A percentile compares a stretch with the other conserved stretches of the same genome.
These are phyloP conservation scores for Dothistroma septosporum DNA, from an alignment of 2,329 filamentous ascomycete genomes.

Conservation along the genomic window DNA sequence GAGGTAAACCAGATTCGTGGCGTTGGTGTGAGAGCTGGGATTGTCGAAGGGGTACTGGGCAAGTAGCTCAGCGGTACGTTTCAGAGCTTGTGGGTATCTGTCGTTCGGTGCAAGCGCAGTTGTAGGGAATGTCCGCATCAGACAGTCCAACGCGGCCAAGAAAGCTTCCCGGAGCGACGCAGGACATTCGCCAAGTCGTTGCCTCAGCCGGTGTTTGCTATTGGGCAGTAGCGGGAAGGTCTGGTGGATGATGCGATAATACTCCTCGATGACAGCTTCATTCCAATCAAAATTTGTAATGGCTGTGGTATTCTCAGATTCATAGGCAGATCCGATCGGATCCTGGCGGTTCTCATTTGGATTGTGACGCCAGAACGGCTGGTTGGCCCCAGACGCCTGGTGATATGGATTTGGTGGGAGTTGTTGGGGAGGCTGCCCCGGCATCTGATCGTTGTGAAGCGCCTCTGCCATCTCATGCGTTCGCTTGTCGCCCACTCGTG, in stretches of 20 bases:
- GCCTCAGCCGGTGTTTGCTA: constrained; percentile 53
- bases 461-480: constrained; percentile 29
- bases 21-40: constrained; percentile 37
- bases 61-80: constrained; percentile 43
- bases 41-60: constrained; percentile 45
- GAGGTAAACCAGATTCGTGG: constrained; percentile 54
- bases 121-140: constrained; percentile 53
- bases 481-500: constrained; percentile 32
- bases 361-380: constrained; percentile 24
- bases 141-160: constrained; percentile 57
- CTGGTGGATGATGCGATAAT: constrained; percentile 62
- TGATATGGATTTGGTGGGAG: constrained; percentile 13
- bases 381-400: constrained; percentile 15
- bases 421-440: constrained; percentile 9
- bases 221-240: constrained; percentile 63
- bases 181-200: constrained; percentile 55
- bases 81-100: constrained; percentile 35
- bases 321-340: constrained; percentile 28
- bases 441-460: constrained; percentile 18
- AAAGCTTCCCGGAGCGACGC: constrained; percentile 60
- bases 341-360: constrained; percentile 28
- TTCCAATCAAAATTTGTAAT: constrained; percentile 43
- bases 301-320: constrained; percentile 22
- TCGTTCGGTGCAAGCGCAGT: constrained; percentile 36
- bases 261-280: constrained; percentile 47